These are phyloP conservation scores for Aureobasidium sp. DNA, from an alignment of 2,329 filamentous ascomycete species.

Conservation along the genomic window DNA sequence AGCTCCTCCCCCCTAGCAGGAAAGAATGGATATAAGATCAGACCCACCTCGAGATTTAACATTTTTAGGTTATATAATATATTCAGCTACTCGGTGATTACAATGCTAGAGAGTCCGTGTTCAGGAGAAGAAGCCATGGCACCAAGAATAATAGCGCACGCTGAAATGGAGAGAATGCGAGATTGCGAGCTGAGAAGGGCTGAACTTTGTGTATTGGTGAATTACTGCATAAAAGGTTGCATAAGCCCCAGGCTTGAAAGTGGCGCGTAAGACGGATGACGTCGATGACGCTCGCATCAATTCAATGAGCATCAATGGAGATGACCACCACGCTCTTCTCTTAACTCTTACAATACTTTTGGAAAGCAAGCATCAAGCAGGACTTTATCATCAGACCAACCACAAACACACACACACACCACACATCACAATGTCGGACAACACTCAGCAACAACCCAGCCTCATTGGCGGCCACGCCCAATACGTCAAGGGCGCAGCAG, in stretches of 20 bases:
- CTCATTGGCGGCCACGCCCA: constrained; percentile 59
- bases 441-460: constrained; percentile 44
- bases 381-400: background rate
- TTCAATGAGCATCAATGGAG: background rate
- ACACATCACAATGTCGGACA: constrained; percentile 19
- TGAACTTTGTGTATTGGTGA: background rate
- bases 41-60: background rate
- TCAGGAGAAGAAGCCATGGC: background rate
- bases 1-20: background rate
- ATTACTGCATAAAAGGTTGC: background rate
- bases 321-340: background rate
- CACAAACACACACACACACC: background rate
- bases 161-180: background rate
- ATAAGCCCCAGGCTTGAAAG: background rate
- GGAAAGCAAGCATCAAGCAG: background rate
- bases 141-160: background rate
- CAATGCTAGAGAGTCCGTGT: background rate
- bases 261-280: background rate
- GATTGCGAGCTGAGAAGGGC: background rate
- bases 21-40: background rate
- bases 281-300: background rate
- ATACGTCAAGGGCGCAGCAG: constrained; percentile 61
- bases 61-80: background rate
- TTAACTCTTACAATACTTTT: background rate
- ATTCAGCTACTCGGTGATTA: background rate